Base-by-base conservation (phyloP, 805 yeast genomes). In the Saccharomycopsis vini region DNA sequence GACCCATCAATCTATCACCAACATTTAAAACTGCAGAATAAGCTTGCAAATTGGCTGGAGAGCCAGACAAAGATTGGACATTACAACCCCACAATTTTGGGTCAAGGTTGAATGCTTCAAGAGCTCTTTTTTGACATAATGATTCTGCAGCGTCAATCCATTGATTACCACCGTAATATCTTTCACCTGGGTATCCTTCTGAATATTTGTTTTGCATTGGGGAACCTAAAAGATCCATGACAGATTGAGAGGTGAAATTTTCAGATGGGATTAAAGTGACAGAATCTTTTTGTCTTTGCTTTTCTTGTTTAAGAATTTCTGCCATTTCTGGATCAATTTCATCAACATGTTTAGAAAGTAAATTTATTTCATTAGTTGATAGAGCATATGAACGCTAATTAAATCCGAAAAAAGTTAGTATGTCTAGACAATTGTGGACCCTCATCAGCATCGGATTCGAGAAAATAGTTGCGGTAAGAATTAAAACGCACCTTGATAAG, bases 111-210 rank as follows among this genome's bases (percentile, higher is more conserved):
- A 92, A 92, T 6, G 97, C 95, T 55, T 82, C 79, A 52, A 92
- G 72, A 39, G 98, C 98, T 68, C 98, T 82, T 59, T 83, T 69
- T 71, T 89, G 97, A 68, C 98, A 92, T 58, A 92, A 69, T 26
- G 75, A 64, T 71, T 92, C 98, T 62, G 89, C 87, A 65, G 84
- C 79, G 71, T 92, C 98, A 54, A 92, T 92, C 68, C 82, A 81
- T 73, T 92, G 95, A 66, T 92, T 92, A 63, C 97, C 97, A 66
- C 98, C 98, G 64, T 92, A 92, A 73, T 92, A 92, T 67, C 98
- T 81, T 52, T 95, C 97, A 54, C 97, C 97, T 49, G 98, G 98
- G 70, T 92, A 90, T 51, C 98, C 98, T 70, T 92, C 98, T 32
- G 97, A 88, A 71, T 92, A 92, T 73, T 92, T 92, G 79, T 92